Percentiles rank a stretch among this genome's conserved stretches.
phyloP scores from a whole-genome alignment of 176 grass and related monocot genomes.

The Calamus simplicifolius region DNA sequence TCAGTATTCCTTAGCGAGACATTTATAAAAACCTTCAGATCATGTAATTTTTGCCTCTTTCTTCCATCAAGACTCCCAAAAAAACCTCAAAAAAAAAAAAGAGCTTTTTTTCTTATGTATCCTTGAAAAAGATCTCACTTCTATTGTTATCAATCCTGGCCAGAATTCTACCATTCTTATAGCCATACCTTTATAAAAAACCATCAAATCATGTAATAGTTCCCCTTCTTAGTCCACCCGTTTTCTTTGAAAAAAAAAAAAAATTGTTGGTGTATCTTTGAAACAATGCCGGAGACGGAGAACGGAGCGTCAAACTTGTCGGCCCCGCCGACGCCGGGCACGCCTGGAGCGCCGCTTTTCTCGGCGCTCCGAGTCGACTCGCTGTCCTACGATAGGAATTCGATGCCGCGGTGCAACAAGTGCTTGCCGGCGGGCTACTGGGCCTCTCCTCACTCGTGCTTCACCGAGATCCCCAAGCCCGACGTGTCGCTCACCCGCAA shows the following conservation, averaged over 20 bases:
- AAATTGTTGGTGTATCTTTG: not conserved
- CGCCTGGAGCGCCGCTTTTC: constrained; percentile 76
- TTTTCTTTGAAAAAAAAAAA: constrained; percentile 17
- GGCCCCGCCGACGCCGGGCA: constrained; percentile 70
- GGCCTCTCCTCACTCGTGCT: constrained; percentile 53
- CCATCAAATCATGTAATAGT: constrained; percentile 73
- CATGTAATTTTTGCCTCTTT: constrained; percentile 51
- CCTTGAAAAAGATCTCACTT: constrained; percentile 9
- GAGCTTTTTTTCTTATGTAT: constrained; percentile 13
- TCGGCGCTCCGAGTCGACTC: constrained; percentile 64
- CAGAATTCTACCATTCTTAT: constrained; percentile 21
- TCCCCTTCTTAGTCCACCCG: constrained; percentile 9
- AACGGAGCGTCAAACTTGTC: constrained; percentile 42
- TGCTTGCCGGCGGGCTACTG: constrained; percentile 63
- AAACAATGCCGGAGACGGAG: constrained; percentile 11
- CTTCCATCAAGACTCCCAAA: not conserved
- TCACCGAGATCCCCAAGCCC: constrained; percentile 69
- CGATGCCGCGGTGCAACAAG: constrained; percentile 73
- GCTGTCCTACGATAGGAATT: constrained; percentile 79
- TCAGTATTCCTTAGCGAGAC: constrained; percentile 51
- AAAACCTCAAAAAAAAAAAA: constrained; percentile 11
- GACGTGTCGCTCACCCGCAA: constrained; percentile 90
- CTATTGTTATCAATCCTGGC: constrained; percentile 43
- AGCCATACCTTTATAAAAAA: constrained; percentile 62
- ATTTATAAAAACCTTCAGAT: constrained; percentile 66